Percentiles rank a stretch among this genome's conserved stretches.
Conservation (phyloP, 371 early-diverging fungal species). For the Zychaea mexicana region DNA sequence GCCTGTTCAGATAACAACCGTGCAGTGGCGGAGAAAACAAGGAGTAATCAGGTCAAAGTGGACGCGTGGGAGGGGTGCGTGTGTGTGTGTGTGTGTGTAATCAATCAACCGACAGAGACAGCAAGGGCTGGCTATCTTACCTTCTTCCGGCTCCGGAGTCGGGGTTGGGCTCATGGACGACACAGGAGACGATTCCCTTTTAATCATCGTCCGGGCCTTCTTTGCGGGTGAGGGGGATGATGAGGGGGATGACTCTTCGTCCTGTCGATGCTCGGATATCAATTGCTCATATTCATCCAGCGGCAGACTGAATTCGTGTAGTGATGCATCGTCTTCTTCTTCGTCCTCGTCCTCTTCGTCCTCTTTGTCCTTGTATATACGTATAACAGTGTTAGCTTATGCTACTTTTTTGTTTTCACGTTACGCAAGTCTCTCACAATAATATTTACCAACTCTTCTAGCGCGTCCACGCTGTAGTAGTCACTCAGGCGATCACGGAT, state of each 20-base stretch:
- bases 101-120: neutral
- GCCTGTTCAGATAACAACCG: neutral
- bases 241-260: conserved; percentile 29
- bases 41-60: neutral
- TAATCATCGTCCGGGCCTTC: conserved; percentile 39
- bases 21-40: neutral
- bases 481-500: conserved; percentile 55
- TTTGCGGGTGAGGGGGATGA: conserved; percentile 41
- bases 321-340: conserved; percentile 37
- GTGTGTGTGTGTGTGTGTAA: no score
- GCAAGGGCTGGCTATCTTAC: conserved; percentile 24
- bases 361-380: conserved; percentile 1
- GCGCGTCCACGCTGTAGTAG: conserved; percentile 55
- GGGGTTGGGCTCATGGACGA: conserved; percentile 60
- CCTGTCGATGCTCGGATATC: conserved; percentile 57
- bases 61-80: neutral
- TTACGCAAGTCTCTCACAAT: neutral
- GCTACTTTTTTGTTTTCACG: neutral
- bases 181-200: conserved; percentile 56
- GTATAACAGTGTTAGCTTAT: neutral
- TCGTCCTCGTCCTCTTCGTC: conserved; percentile 50
- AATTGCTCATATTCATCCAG: conserved; percentile 59
- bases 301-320: conserved; percentile 58
- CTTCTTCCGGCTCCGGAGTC: conserved; percentile 62
- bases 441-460: conserved; percentile 56